Evolutionary conservation across 2,329 filamentous ascomycete species (phyloP), one percentile per base, ranked within the genome.

Genomic region (Aspergillus niger): DNA sequence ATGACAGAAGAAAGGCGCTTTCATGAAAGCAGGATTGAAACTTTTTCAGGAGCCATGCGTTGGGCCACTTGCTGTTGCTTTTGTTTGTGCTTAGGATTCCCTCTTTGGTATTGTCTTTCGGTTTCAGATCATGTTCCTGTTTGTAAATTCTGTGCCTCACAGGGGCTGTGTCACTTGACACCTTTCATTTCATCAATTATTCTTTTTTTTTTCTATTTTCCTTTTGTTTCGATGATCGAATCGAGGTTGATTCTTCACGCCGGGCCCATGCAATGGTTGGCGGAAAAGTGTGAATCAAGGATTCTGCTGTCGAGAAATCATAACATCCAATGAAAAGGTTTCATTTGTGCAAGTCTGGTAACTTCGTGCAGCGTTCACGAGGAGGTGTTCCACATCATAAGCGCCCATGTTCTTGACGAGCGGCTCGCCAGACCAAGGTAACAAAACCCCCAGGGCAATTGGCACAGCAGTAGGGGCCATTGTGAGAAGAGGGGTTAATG

Each of bases 1-100:
- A 77, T 32, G 72, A 75, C 62, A 74, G 74, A 70, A 69, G 73
- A 58, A 70, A 63, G 65, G 68, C 67, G 65, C 69, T 70, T 65
- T 70, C 49, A 55, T 69, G 55, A 70, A 54, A 15, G 36, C 55
- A 38, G 41, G 10, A 28, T 49, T 39, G 48, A 28, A 39, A 39
- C 17, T 51, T 55, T 55, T 30, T 36, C 32, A 53, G 32, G 28
- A 50, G 48, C 50, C 36, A 36, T 59, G 36, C 53, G 24, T 48
- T 50, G 50, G 48, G 52, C 56, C 28, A 59, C 59, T 63, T 63
- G 58, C 60, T 62, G 59, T 58, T 51, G 41, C 48, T 63, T 59
- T 53, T 48, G 63, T 63, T 64, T 62, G 62, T 69, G 60, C 59
- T 69, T 64, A 59, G 51, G 65, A 63, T 67, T 65, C 67, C 63